Conservation (phyloP, 257 asterid genomes). For the Parsonsia alboflavescens region DNA sequence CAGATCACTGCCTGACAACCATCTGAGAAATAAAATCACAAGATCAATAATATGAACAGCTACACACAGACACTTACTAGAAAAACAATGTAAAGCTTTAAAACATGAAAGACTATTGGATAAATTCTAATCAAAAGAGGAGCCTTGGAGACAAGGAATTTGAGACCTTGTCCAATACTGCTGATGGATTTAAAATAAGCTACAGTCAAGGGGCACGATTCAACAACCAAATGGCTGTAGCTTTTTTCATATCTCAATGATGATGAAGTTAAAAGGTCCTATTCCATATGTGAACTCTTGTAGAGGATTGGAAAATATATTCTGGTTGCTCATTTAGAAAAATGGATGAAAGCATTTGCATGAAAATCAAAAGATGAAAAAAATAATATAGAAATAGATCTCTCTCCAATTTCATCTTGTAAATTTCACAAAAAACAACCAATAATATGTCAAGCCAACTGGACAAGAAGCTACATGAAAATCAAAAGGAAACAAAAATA, state of each 20-base stretch:
- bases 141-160: neutral
- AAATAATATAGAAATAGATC: neutral
- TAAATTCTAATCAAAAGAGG: neutral
- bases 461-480: neutral
- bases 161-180: neutral
- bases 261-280: neutral
- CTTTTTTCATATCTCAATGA: neutral
- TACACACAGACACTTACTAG: neutral
- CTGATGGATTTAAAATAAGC: neutral
- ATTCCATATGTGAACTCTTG: neutral
- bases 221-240: neutral
- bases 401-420: neutral
- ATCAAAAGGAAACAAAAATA: neutral
- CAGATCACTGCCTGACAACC: slow-evolving; percentile 85
- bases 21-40: slow-evolving; percentile 42
- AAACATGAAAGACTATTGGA: neutral
- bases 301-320: neutral
- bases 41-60: slow-evolving; percentile 14
- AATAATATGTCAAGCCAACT: neutral
- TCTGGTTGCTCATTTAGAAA: neutral
- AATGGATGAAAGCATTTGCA: neutral
- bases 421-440: neutral
- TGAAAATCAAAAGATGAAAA: neutral
- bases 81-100: neutral
- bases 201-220: neutral